Evolutionary conservation across 129 eudicot species (phyloP), one percentile per base, ranked within the genome.

Genomic region (Arctium minus): DNA sequence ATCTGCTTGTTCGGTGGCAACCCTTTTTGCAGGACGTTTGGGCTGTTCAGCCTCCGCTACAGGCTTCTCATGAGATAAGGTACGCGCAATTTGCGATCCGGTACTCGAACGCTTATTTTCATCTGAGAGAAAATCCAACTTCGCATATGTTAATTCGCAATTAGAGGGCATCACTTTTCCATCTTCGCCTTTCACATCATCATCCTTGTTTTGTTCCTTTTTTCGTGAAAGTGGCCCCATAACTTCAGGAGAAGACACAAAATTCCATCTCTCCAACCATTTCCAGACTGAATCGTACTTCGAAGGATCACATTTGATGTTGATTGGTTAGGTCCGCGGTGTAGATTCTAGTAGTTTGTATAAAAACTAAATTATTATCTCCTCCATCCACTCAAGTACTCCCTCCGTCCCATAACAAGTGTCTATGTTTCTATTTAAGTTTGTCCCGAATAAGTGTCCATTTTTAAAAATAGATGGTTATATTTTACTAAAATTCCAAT

Each of bases 231-330:
- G 81, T 68, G 78, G 35, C 73, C 68, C 88, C 74, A 86, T 80
- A 73, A 40, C 71, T 80, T 72, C 86, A 8, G 83, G 79, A 42
- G 92, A 85, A 67, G 95, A 90, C 69, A 83, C 89, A 4, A 94
- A 79, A 89, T 87, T 89, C 98, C 98, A 94, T 60, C 96, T 89
- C 79, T 94, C 97, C 79, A 94, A 82, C 98, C 98, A 94, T 83
- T 85, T 85, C 98, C 98, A 92, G 36, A 96, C 85, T 31, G 90
- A 85, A 83, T 88, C 90, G 15, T 92, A 79, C 40, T 84, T 88
- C 33, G 73, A 80, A 17, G 98, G 89, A 72, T 86, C 90, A 70
- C 97, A 92, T 81, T 87, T 92, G 74, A 92, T 88, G 78, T 85
- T 89, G 78, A 91, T 83, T 71, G 82, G 82, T 76, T 91, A 84